Conservation (phyloP, 306 rosid genomes). For the Inga oerstediana region DNA sequence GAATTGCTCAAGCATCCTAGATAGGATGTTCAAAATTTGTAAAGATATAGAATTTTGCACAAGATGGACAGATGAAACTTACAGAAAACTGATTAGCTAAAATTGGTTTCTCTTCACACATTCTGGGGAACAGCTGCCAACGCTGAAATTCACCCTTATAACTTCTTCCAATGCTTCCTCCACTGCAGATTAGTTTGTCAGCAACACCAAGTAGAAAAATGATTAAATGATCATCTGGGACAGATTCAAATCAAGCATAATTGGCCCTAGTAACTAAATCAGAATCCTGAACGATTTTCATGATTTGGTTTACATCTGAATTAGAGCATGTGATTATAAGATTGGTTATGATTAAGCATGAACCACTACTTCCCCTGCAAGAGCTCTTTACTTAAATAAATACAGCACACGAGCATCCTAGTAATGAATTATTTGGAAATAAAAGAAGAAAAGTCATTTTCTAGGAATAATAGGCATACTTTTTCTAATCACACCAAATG, state of each 20-base stretch:
- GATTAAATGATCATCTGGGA: conserved; percentile 10
- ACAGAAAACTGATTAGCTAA: conserved; percentile 95
- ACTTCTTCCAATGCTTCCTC: conserved; percentile 97
- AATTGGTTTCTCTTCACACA: conserved; percentile 83
- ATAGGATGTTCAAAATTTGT: neutral
- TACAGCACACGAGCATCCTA: conserved; percentile 8
- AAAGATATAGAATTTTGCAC: conserved; percentile 13
- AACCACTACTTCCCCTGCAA: conserved; percentile 3
- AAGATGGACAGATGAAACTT: conserved; percentile 40
- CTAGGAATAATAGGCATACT: neutral
- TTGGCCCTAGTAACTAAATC: conserved; percentile 6
- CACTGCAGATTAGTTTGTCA: conserved; percentile 48
- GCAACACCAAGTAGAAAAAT: neutral
- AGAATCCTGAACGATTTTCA: neutral
- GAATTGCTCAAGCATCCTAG: neutral
- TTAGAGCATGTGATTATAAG: conserved; percentile 4
- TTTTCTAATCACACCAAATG: neutral
- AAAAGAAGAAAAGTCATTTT: neutral
- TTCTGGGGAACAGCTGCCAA: conserved; percentile 78
- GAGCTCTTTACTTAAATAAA: conserved; percentile 10
- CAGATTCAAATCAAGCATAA: conserved; percentile 12
- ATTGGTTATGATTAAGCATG: conserved; percentile 8
- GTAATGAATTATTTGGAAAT: neutral
- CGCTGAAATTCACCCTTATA: conserved; percentile 89
- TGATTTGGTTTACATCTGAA: conserved; percentile 8